phyloP scores from a whole-genome alignment of 306 rosid species.

The Casuarina equisetifolia region DNA sequence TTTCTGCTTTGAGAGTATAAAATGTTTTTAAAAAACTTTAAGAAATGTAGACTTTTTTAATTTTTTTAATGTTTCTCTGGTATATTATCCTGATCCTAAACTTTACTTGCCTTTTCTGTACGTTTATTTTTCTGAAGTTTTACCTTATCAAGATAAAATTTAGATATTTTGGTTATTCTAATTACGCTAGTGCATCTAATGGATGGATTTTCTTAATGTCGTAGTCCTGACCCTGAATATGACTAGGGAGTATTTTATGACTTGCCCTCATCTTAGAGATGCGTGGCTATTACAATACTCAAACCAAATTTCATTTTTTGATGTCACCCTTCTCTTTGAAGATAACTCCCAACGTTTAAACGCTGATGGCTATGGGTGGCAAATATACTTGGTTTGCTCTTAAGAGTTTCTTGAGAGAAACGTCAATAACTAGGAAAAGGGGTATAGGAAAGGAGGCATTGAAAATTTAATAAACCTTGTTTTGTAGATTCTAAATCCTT shows the following conservation, averaged over 20 bases:
- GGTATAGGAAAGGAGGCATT: background rate
- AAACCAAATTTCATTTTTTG: background rate
- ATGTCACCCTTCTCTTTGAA: background rate
- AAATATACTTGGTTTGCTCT: background rate
- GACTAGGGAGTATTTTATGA: background rate
- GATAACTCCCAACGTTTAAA: background rate
- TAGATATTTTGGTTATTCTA: too few relatives aligned
- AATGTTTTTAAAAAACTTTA: too few relatives aligned
- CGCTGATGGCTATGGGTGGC: background rate
- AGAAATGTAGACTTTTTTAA: too few relatives aligned
- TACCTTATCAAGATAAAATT: too few relatives aligned
- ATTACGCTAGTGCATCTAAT: too few relatives aligned
- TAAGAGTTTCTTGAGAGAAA: background rate
- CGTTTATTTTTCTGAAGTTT: too few relatives aligned
- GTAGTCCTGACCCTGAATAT: background rate
- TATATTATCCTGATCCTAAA: too few relatives aligned
- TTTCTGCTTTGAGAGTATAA: too few relatives aligned
- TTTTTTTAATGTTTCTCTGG: background rate
- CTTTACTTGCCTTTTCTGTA: too few relatives aligned
- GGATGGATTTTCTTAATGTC: background rate
- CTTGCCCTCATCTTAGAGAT: background rate
- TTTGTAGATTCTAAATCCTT: too few relatives aligned
- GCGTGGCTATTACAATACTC: background rate
- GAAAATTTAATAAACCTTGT: background rate
- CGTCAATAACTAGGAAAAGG: background rate